Conservation (phyloP, 768 basidiomycete species). For the Tylopilus plumbeoviolaceoides region DNA sequence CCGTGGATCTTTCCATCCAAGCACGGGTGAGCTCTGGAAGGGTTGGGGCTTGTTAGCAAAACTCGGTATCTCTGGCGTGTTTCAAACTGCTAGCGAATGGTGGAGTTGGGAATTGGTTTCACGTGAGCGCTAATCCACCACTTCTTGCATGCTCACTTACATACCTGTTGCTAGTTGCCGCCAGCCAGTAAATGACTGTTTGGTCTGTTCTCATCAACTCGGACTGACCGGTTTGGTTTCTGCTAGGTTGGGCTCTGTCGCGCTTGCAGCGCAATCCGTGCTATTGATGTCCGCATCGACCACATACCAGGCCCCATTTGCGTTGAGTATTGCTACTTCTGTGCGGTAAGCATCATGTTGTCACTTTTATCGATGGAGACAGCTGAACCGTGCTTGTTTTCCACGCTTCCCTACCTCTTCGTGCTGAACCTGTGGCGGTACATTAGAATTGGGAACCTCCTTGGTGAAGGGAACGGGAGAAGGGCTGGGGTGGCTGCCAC, state of each 20-base stretch:
- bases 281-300: slow-evolving; percentile 71
- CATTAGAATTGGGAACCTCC: slow-evolving; percentile 77
- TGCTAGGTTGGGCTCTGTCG: slow-evolving; percentile 67
- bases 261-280: slow-evolving; percentile 87
- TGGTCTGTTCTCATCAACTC: background rate
- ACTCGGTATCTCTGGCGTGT: slow-evolving; percentile 77
- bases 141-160: background rate
- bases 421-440: background rate
- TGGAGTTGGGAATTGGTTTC: slow-evolving; percentile 94
- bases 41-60: slow-evolving; percentile 64
- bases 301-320: slow-evolving; percentile 81
- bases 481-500: slow-evolving; percentile 69
- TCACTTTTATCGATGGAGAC: background rate
- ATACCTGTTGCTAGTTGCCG: slow-evolving; percentile 38
- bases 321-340: slow-evolving; percentile 77
- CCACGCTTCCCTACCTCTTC: background rate
- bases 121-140: slow-evolving; percentile 18
- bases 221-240: slow-evolving; percentile 11
- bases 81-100: slow-evolving; percentile 89
- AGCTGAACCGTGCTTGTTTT: background rate
- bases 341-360: slow-evolving; percentile 55
- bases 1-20: slow-evolving; percentile 35
- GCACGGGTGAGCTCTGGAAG: slow-evolving; percentile 60
- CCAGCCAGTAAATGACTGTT: slow-evolving; percentile 40
- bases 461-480: slow-evolving; percentile 73